Base-by-base conservation (phyloP, 192 early-diverging fungal species). In the Backusella sp. region DNA sequence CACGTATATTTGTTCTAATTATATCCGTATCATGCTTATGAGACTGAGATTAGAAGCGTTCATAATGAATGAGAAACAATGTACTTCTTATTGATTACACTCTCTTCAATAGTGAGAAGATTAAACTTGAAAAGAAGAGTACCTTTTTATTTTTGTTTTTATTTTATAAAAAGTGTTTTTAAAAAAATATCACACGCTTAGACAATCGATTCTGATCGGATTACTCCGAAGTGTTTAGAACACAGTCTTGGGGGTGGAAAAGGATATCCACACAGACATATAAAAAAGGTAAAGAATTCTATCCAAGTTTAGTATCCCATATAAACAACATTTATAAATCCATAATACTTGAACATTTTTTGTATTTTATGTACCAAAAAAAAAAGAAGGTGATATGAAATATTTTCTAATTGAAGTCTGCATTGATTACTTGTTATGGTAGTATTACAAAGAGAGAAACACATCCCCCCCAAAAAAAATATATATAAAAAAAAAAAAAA, bases 381-480 rank as follows among this genome's bases (percentile, higher is more conserved):
- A 0, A 37, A 11, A 37, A 2, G 11, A 9, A 39, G 37, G 30
- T n/a, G 21, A 1, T 53, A 23, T 26, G 8, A 59, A 59, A 59
- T 59, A 28, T 59, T 39, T 59, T 59, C 23, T 59, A 59, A 59
- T 59, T 26, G 56, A 59, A 7, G 53, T 0, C 23, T 59, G 23
- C 23, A 26, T 21, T 56, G 53, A 0, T 62, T 62, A 3, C 56
- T 28, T 62, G 9, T 62, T 62, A 62, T 62, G 11, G 53, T 59
- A 59, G 56, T 62, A 62, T 62, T 62, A 62, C 56, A 62, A 28
- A 62, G 21, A 23, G 53, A 62, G 56, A 62, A 62, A 62, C 56
- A 62, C 11, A 0, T 12, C 53, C 53, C 53, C 53, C 56, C 56
- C 56, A 26, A 12, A 59, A 59, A 62, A 62, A 2, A 59, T 14